These are phyloP conservation scores for Coleophoma eucalyptorum DNA, from an alignment of 2,329 filamentous ascomycete genomes.

Conservation along the genomic window DNA sequence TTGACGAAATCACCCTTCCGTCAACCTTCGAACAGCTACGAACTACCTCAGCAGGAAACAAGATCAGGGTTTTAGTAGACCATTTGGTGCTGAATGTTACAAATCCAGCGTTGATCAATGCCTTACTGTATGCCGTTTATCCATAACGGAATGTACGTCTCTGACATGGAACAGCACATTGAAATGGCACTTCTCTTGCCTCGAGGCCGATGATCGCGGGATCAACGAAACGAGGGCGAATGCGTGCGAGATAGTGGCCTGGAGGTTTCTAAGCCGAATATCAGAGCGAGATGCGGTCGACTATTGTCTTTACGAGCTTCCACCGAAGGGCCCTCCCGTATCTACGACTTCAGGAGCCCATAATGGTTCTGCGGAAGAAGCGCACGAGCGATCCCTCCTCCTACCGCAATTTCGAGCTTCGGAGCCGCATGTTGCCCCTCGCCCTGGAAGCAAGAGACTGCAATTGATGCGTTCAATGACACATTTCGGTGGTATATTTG, in stretches of 20 bases:
- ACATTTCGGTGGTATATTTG: slow-evolving; percentile 35
- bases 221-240: slow-evolving; percentile 66
- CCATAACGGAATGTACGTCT: neutral
- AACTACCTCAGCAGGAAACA: slow-evolving; percentile 59
- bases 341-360: slow-evolving; percentile 1
- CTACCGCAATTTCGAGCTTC: slow-evolving; percentile 22
- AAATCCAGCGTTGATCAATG: slow-evolving; percentile 68
- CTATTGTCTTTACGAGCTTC: slow-evolving; percentile 70
- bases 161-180: slow-evolving; percentile 50
- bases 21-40: slow-evolving; percentile 72
- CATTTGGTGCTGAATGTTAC: slow-evolving; percentile 60
- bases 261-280: slow-evolving; percentile 69
- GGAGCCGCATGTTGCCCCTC: slow-evolving; percentile 6
- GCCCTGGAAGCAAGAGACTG: slow-evolving; percentile 19
- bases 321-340: slow-evolving; percentile 23
- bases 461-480: slow-evolving; percentile 46
- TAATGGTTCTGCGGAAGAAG: slow-evolving; percentile 7
- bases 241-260: slow-evolving; percentile 78
- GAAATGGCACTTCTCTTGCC: slow-evolving; percentile 68
- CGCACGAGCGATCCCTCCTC: slow-evolving; percentile 19
- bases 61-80: slow-evolving; percentile 54
- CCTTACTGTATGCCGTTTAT: slow-evolving; percentile 57
- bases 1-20: slow-evolving; percentile 58
- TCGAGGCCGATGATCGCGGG: slow-evolving; percentile 57
- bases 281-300: slow-evolving; percentile 72